phyloP scores from a whole-genome alignment of 441 rosid genomes.

The Rhodomyrtus psidioides region DNA sequence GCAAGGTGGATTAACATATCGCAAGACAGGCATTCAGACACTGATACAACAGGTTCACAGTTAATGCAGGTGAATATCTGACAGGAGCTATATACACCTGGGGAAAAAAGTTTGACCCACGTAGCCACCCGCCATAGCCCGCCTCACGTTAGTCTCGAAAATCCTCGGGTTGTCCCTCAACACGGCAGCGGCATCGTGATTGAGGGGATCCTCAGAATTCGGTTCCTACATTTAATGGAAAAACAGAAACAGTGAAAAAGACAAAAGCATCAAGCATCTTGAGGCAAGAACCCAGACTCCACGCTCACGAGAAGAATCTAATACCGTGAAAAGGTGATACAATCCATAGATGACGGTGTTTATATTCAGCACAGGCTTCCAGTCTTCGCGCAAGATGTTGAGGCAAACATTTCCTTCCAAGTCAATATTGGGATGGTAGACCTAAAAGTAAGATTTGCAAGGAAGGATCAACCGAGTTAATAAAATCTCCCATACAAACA shows the following conservation, averaged over 20 bases:
- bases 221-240: conserved; percentile 48
- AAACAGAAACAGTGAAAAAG: neutral
- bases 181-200: conserved; percentile 84
- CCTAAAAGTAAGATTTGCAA: conserved; percentile 25
- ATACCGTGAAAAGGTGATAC: conserved; percentile 59
- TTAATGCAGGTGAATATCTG: neutral
- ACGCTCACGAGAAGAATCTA: neutral
- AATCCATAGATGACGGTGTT: neutral
- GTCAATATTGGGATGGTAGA: conserved; percentile 91
- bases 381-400: conserved; percentile 87
- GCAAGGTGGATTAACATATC: conserved; percentile 10
- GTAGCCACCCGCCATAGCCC: conserved; percentile 82
- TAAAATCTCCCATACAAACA: neutral
- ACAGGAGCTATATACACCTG: conserved; percentile 48
- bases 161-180: conserved; percentile 73
- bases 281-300: neutral
- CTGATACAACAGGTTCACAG: neutral
- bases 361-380: conserved; percentile 86
- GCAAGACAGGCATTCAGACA: conserved; percentile 13
- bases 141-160: conserved; percentile 71
- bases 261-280: neutral
- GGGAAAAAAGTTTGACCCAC: conserved; percentile 72
- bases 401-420: conserved; percentile 95
- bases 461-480: neutral
- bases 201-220: conserved; percentile 85